Base-by-base conservation (phyloP, 73 alveolate species). In the Diophrys appendiculata region DNA sequence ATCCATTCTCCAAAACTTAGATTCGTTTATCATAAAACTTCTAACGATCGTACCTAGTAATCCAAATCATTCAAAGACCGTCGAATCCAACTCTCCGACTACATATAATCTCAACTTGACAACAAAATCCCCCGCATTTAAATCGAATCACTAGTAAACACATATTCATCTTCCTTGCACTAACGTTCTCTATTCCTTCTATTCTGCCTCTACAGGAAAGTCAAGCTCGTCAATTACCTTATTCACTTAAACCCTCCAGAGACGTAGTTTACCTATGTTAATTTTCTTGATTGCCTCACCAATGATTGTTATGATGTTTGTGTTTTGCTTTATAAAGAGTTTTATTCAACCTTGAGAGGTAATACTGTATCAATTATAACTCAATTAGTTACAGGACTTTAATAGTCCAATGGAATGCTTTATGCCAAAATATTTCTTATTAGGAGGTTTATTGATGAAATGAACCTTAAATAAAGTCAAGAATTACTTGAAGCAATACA, bases 301-400 rank as follows among this genome's bases (percentile, higher is more conserved):
- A 86, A 86, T 55, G 85, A 78, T 43, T 85, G 87, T 25, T 82
- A 79, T 73, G 93, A 86, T 72, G 55, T 86, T 69, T 89, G 86
- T n/a, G 89, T 86, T 32, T 68, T 86, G 35, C 81, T 86, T 28
- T 86, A 77, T 76, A 34, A 86, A 67, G 86, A 86, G 68, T 70
- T 70, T 30, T 64, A 70, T 13, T 79, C 76, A 34, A n/a, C n/a
- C n/a, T n/a, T n/a, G n/a, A n/a, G n/a, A n/a, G n/a, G n/a, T n/a
- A n/a, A n/a, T n/a, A n/a, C 55, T 0, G 83, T 64, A 24, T 55
- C 64, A 55, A 79, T 86, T 5, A 75, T 86, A 13, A 33, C 82
- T 0, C 81, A 80, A 24, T 29, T 86, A 54, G 73, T 86, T 3
- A 86, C 70, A 56, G 55, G 87, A 0, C 80, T 86, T 43, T 65